Percentiles rank a stretch among this genome's conserved stretches.
Conservation (phyloP, 2,329 filamentous ascomycete genomes). For the Hypoxylon sp. region DNA sequence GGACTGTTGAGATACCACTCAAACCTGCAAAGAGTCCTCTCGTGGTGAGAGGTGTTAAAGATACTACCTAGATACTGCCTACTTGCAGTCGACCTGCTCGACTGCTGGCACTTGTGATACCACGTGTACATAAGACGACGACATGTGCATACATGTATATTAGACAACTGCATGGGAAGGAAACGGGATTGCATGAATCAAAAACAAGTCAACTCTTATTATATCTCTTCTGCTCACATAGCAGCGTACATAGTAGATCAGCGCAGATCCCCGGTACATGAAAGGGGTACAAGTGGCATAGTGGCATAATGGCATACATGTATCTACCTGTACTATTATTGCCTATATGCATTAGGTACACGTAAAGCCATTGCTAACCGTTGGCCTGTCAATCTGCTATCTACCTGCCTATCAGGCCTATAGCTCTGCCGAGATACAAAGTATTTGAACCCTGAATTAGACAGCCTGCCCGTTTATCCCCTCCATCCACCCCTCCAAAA, state of each 20-base stretch:
- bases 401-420: background rate
- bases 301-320: too few relatives aligned
- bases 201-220: constrained; percentile 2
- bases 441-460: background rate
- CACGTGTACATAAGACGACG: constrained; percentile 7
- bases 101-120: background rate
- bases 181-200: too few relatives aligned
- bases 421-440: too few relatives aligned
- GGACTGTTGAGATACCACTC: constrained; percentile 40
- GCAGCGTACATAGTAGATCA: too few relatives aligned
- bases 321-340: background rate
- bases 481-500: constrained; percentile 24
- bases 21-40: background rate
- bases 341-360: background rate
- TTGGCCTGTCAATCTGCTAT: background rate
- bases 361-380: constrained; percentile 28
- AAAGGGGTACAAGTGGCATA: too few relatives aligned
- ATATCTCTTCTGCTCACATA: background rate
- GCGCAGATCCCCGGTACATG: too few relatives aligned
- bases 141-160: constrained; percentile 6
- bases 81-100: background rate
- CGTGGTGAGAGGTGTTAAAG: too few relatives aligned
- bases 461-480: background rate
- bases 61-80: background rate
- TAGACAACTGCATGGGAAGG: constrained; percentile 5